Conservation (phyloP, 352 stramenopile genomes). For the Phytophthora lateralis region DNA sequence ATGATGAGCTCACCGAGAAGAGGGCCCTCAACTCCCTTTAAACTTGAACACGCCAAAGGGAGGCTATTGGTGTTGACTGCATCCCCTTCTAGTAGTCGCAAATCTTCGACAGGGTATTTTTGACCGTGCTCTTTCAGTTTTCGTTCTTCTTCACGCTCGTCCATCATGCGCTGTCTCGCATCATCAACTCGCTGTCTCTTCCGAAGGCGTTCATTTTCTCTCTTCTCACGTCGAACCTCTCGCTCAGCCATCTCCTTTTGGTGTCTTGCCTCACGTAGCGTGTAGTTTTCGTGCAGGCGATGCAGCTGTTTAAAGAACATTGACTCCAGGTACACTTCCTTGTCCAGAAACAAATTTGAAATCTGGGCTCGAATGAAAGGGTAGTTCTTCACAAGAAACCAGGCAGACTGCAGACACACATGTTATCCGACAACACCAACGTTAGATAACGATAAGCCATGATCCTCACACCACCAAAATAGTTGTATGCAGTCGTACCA, state of each 20-base stretch:
- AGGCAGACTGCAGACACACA: conserved; percentile 54
- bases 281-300: conserved; percentile 70
- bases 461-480: conserved; percentile 12
- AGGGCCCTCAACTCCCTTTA: conserved; percentile 58
- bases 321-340: conserved; percentile 76
- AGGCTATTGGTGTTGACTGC: conserved; percentile 37
- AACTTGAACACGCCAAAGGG: conserved; percentile 40
- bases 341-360: conserved; percentile 74
- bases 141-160: conserved; percentile 68
- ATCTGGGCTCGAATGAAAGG: conserved; percentile 84
- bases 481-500: conserved; percentile 46
- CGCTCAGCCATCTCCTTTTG: conserved; percentile 63
- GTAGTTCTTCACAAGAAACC: conserved; percentile 87
- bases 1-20: conserved; percentile 81
- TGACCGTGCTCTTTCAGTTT: conserved; percentile 64
- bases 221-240: conserved; percentile 62
- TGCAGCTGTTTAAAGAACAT: conserved; percentile 89
- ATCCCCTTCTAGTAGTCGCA: conserved; percentile 57
- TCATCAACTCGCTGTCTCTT: conserved; percentile 52
- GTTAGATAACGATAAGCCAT: conserved; percentile 33
- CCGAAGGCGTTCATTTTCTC: conserved; percentile 63
- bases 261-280: conserved; percentile 56
- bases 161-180: conserved; percentile 50
- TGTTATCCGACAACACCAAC: conserved; percentile 12
- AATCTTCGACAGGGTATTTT: conserved; percentile 78